Percentiles rank a stretch among this genome's conserved stretches.
Conservation (phyloP, 345 rosid genomes). For the Citrus reticulata region DNA sequence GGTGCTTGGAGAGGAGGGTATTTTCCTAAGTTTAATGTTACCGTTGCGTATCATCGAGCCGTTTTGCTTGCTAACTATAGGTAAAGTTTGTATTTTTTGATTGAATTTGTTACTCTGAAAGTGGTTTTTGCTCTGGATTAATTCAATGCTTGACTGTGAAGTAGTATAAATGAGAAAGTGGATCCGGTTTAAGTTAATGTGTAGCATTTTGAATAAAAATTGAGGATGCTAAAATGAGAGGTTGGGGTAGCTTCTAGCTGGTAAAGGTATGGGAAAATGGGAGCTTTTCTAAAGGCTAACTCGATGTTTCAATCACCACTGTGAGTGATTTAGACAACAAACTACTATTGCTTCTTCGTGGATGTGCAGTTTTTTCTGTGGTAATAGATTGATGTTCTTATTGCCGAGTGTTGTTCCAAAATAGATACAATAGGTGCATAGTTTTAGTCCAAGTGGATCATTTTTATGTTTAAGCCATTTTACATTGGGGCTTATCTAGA, state of each 20-base stretch:
- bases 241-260: neutral
- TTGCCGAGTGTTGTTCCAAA: neutral
- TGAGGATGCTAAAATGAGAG: neutral
- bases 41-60: slow-evolving; percentile 89
- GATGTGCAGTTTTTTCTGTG: neutral
- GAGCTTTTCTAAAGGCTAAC: neutral
- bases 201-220: neutral
- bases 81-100: slow-evolving; percentile 25
- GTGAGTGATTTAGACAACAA: neutral
- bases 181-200: neutral
- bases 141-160: neutral
- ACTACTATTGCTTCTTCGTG: neutral
- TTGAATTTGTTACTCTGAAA: neutral
- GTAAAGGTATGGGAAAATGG: neutral
- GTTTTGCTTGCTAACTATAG: slow-evolving; percentile 79
- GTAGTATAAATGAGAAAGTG: neutral
- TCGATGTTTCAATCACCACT: neutral
- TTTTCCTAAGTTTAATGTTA: slow-evolving; percentile 79
- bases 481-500: neutral
- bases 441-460: neutral
- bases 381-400: neutral
- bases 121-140: neutral
- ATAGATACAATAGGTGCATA: neutral
- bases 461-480: neutral
- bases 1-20: slow-evolving; percentile 97